A percentile compares a stretch with the other conserved stretches of the same genome.
Evolutionary conservation across 2,329 filamentous ascomycete genomes (phyloP).

Genomic region (Seiridium cupressi): DNA sequence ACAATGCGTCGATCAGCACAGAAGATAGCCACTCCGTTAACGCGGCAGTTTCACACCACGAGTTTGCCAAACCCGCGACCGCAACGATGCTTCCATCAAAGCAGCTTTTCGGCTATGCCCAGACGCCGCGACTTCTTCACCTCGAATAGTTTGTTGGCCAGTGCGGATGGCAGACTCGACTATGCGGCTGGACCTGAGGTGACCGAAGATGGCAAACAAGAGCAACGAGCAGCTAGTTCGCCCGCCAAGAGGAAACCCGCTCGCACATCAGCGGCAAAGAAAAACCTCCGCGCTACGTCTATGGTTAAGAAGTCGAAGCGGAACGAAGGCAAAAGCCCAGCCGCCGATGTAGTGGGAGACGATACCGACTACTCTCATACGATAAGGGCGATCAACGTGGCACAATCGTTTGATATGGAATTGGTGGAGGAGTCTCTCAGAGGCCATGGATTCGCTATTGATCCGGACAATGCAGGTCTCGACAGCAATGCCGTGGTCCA

Average conservation of each 20-base stretch:
- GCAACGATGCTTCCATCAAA: conserved; percentile 44
- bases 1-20: conserved; percentile 25
- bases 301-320: conserved; percentile 67
- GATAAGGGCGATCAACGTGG: conserved; percentile 60
- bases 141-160: conserved; percentile 56
- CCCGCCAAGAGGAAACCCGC: conserved; percentile 44
- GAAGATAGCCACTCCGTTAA: conserved; percentile 19
- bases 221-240: conserved; percentile 15
- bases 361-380: conserved; percentile 37
- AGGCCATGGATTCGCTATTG: conserved; percentile 58
- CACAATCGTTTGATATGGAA: conserved; percentile 64
- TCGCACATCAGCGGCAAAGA: conserved; percentile 54
- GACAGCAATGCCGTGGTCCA: conserved; percentile 63
- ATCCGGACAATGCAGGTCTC: conserved; percentile 61
- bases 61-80: conserved; percentile 25
- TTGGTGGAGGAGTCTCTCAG: conserved; percentile 55
- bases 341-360: conserved; percentile 13
- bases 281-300: conserved; percentile 78
- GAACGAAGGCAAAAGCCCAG: conserved; percentile 21
- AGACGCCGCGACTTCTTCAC: conserved; percentile 65
- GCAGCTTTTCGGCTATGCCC: conserved; percentile 40
- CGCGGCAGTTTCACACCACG: conserved; percentile 24
- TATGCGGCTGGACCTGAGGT: conserved; percentile 2
- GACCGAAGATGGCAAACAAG: conserved; percentile 13
- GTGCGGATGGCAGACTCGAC: conserved; percentile 30